Evolutionary conservation across 306 rosid species (phyloP), one percentile per base, ranked within the genome.

Genomic region (Inga oerstediana): DNA sequence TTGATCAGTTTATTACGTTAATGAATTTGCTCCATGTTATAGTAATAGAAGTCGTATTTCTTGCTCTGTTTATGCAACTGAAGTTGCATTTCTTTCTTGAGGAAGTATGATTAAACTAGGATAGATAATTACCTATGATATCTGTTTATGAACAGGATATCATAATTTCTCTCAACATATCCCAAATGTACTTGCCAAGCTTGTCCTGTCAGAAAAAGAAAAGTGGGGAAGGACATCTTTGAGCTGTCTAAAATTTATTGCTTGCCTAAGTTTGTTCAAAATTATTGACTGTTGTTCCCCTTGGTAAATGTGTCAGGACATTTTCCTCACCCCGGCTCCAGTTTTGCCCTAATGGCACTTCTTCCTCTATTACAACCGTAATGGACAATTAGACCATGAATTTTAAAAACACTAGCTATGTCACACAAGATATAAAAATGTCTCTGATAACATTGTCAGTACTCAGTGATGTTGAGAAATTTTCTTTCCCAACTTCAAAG

Each of bases 1-100:
- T 32, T 49, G 46, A 71, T 44, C 62, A 58, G 46, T 56, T 22
- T 24, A 15, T 24, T n/a, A n/a, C 27, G 44, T 41, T 22, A 4
- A 71, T 43, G 61, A 56, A 54, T 22, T 54, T 80, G 59, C 77
- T 70, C 22, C 70, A 24, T 70, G 37, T 52, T 79, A 22, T 49
- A n/a, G 30, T 10, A 16, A 35, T 2, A 2, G 59, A 27, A 79
- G 67, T 52, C 22, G 70, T 20, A 37, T 48, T n/a, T 24, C 66
- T 22, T n/a, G 14, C 24, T 59, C 66, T 59, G 66, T 59, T 59
- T n/a, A 59, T 59, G 7, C 66, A 15, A 51, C 8, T 3, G 70
- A 39, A 67, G 67, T 52, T 37, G 82, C 37, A 24, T 34, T n/a
- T 79, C 43, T 39, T 43, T 79, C 8, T 10, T 6, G 24, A 41